These are phyloP conservation scores for Entomortierella parvispora DNA, from an alignment of 192 early-diverging fungal genomes.

Conservation along the genomic window DNA sequence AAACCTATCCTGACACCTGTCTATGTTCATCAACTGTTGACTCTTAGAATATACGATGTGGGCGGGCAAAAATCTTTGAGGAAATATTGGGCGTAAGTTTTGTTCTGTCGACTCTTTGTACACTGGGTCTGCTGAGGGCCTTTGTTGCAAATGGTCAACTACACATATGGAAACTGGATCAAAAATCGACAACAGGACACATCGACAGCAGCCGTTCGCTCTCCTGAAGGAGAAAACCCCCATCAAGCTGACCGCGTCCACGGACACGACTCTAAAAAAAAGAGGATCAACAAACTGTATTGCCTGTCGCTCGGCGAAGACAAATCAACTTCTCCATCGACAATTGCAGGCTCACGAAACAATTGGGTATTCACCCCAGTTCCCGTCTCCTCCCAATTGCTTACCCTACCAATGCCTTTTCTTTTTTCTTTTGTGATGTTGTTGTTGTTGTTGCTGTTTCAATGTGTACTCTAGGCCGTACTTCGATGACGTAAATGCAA, in stretches of 20 bases:
- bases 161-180: too few species aligned
- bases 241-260: too few species aligned
- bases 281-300: too few species aligned
- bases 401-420: neutral
- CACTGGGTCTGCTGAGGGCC: neutral
- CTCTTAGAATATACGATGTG: slow-evolving; percentile 72
- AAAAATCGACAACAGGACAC: too few species aligned
- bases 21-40: neutral
- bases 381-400: slow-evolving; percentile 2
- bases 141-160: too few species aligned
- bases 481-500: slow-evolving; percentile 76
- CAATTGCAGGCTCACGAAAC: too few species aligned
- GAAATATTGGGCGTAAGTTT: slow-evolving; percentile 71
- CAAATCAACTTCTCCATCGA: too few species aligned
- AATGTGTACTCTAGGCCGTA: slow-evolving; percentile 55
- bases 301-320: too few species aligned
- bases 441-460: neutral
- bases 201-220: too few species aligned
- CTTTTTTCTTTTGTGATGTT: neutral
- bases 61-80: slow-evolving; percentile 73
- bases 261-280: too few species aligned
- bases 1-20: neutral
- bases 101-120: neutral
- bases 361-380: too few species aligned
- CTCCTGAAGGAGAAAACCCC: too few species aligned